Evolutionary conservation across 2,329 filamentous ascomycete genomes (phyloP), one percentile per base, ranked within the genome.

Genomic region (Epicoccum sorghinum): DNA sequence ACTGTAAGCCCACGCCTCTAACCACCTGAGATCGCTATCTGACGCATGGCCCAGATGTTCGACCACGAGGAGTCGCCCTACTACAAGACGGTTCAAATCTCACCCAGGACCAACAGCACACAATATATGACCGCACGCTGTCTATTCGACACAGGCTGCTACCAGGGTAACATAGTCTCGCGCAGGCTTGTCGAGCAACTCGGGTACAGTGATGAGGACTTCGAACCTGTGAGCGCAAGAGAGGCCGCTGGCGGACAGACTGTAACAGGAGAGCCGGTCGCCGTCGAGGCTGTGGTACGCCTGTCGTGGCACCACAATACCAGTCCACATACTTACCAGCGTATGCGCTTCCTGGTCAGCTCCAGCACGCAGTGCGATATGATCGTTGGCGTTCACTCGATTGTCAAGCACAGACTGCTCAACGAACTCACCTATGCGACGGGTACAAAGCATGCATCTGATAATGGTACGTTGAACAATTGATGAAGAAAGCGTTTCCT

Each of bases 261-360:
- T 6, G 8, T 50, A 14, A 24, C 23, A 6, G 39, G 38, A 3
- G 14, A 50, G 6, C 39, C 24, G 3, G 10, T 50, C 14, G 8
- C n/a, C 10, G 24, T 50, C 8, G 47, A 50, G 12, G 47, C 39
- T 24, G 47, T 32, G 1, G 37, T 50, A 14, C 14, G 14, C 5
- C 32, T 50, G 7, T 43, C 47, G 12, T 50, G 39, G 47, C 47
- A 50, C 14, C 39, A 50, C 39, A 38, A 37, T 10, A 24, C 39
- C 1, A 43, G 47, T 6, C 32, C 24, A n/a, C 24, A 42, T 2
- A 50, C n/a, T 4, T 50, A 27, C 10, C 40, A 24, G 3, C 30
- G 13, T 6, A 50, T 50, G 47, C 39, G 39, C 1, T 50, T 50
- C 23, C 12, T 50, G 1, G 8, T 50, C 9, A 8, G n/a, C 5